Percentiles rank a stretch among this genome's conserved stretches.
phyloP scores from a whole-genome alignment of 164 flowering plant species.

The Chloranthus sessilifolius region DNA sequence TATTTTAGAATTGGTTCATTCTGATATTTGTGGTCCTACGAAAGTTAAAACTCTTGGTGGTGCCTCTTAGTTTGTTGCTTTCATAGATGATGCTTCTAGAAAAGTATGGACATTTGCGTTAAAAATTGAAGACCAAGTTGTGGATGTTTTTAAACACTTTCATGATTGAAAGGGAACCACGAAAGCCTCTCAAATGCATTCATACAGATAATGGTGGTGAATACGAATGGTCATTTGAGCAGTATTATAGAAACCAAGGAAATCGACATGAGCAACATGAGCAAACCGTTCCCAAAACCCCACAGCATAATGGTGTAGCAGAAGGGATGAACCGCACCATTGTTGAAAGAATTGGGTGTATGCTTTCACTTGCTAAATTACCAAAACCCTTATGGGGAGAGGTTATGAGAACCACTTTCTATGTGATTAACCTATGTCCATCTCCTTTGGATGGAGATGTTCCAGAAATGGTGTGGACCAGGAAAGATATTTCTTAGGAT shows the following conservation, averaged over 20 bases:
- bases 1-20: not conserved
- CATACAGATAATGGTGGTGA: not conserved
- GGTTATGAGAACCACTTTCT: not conserved
- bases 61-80: not conserved
- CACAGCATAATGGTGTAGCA: not conserved
- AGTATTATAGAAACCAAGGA: not conserved
- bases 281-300: not conserved
- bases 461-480: not conserved
- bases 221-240: not conserved
- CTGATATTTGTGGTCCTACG: constrained; percentile 1
- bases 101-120: not conserved
- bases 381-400: constrained; percentile 2
- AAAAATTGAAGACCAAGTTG: not conserved
- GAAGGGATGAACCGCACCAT: constrained; percentile 5
- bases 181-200: constrained; percentile 1
- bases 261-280: constrained; percentile 5
- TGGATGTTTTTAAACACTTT: not conserved
- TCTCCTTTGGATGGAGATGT: not conserved
- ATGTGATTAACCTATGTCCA: not conserved
- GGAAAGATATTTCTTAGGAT: not conserved
- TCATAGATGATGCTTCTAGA: constrained; percentile 1
- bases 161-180: not conserved
- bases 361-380: constrained; percentile 1
- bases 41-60: constrained; percentile 1
- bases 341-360: constrained; percentile 3